Conservation (phyloP, 768 basidiomycete genomes). For the Hydnum rufescens region DNA sequence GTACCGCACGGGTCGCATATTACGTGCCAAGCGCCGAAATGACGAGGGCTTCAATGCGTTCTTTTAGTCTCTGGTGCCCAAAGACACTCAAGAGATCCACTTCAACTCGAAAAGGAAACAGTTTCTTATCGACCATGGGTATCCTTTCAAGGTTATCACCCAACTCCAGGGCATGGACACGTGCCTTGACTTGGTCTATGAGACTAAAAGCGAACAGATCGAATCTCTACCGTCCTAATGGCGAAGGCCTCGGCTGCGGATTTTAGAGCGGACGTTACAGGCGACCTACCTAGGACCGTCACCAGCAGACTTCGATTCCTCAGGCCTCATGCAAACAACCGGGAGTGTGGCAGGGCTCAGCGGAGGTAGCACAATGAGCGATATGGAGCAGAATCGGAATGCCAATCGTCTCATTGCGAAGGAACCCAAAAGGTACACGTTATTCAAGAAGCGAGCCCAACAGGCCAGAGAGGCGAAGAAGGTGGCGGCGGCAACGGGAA, state of each 20-base stretch:
- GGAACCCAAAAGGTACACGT: slow-evolving; percentile 13
- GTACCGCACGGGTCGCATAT: slow-evolving; percentile 52
- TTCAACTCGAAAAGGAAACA: slow-evolving; percentile 98
- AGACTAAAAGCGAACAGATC: slow-evolving; percentile 80
- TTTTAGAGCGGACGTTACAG: slow-evolving; percentile 68
- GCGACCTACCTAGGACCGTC: slow-evolving; percentile 67
- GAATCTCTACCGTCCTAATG: slow-evolving; percentile 84
- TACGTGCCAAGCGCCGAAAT: slow-evolving; percentile 91
- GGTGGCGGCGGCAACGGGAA: neutral
- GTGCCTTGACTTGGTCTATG: slow-evolving; percentile 78
- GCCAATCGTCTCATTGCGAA: slow-evolving; percentile 40
- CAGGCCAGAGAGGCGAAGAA: slow-evolving; percentile 10
- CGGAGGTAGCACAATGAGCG: slow-evolving; percentile 83
- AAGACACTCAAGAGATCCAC: slow-evolving; percentile 98
- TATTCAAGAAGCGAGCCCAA: slow-evolving; percentile 17
- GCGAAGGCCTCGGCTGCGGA: slow-evolving; percentile 84
- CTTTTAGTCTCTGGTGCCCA: slow-evolving; percentile 97
- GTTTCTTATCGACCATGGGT: slow-evolving; percentile 96
- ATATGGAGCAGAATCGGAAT: slow-evolving; percentile 79
- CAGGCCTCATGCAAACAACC: slow-evolving; percentile 51
- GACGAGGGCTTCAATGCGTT: slow-evolving; percentile 99
- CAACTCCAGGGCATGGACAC: slow-evolving; percentile 82
- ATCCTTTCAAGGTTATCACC: slow-evolving; percentile 98
- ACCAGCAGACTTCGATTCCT: slow-evolving; percentile 23
- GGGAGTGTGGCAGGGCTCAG: slow-evolving; percentile 69